Base-by-base conservation (phyloP, 2,329 filamentous ascomycete species). In the Zalaria sp. region DNA sequence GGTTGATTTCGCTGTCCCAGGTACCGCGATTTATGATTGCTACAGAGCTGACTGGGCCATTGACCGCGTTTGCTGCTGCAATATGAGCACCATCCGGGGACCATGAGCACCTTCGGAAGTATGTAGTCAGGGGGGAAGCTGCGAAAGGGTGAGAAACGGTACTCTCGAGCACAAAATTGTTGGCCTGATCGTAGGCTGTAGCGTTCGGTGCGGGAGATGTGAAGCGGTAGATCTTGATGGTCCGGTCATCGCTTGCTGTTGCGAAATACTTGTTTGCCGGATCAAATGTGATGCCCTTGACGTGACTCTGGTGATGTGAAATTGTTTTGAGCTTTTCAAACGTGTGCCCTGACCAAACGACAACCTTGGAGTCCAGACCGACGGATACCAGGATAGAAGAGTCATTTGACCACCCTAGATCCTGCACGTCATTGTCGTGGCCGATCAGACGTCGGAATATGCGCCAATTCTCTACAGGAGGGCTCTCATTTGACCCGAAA, bases 191-290 rank as follows among this genome's bases (percentile, higher is more conserved):
- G 57, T 96, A 86, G 41, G 89, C 79, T 1, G 85, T 93, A 31
- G 91, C 85, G 58, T 94, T 95, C 6, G 91, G 84, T 1, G 81
- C 75, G 0, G 91, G 88, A 1, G 89, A 83, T 2, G 84, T 94
- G 60, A 95, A 98, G 45, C 88, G 79, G 63, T 93, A 96, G 53
- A 98, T 85, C 60, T 93, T 93, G 63, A 98, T 93, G 2, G 87
- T 89, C 45, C 91, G 79, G 61, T 98, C 91, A 60, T 98, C 91
- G 64, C 87, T 94, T 2, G 93, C 88, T 0, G 93, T 98, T 10
- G 93, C 91, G 62, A 98, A 98, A 68, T 94, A 98, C 59, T 96
- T 98, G 67, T 96, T 96, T 35, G 91, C 91, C 1, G 91, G 91
- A 57, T 98, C 91, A 57, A 98, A 98, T 0, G 89, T 94, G 54